phyloP scores from a whole-genome alignment of 2,329 filamentous ascomycete species.

The Xylaria multiplex region DNA sequence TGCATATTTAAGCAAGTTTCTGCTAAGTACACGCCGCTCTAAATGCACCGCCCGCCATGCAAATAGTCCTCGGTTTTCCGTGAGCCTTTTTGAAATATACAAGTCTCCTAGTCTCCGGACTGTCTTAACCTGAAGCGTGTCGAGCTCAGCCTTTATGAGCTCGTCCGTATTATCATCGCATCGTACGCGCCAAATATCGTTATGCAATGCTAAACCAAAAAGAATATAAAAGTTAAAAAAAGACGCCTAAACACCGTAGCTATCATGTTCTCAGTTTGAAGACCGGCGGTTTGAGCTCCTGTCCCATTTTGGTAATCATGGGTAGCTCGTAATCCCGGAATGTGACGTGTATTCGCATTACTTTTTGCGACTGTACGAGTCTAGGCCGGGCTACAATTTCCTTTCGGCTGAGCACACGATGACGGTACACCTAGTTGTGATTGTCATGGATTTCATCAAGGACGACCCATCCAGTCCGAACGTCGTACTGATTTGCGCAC shows the following conservation, averaged over 20 bases:
- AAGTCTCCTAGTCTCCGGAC: neutral
- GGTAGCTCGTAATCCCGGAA: neutral
- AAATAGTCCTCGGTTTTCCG: neutral
- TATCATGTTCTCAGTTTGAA: neutral
- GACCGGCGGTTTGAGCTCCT: neutral
- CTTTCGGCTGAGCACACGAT: neutral
- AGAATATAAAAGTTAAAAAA: neutral
- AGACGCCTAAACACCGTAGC: slow-evolving; percentile 21
- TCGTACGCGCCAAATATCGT: neutral
- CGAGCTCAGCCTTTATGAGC: neutral
- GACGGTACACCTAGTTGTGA: neutral
- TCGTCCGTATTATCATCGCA: slow-evolving; percentile 7
- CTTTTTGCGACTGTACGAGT: neutral
- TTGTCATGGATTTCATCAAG: slow-evolving; percentile 25
- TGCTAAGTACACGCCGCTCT: neutral
- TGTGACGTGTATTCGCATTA: neutral
- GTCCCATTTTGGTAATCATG: neutral
- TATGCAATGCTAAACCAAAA: slow-evolving; percentile 7
- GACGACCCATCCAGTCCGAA: slow-evolving; percentile 45
- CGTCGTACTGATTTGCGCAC: slow-evolving; percentile 56
- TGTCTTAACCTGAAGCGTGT: neutral
- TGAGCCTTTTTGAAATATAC: slow-evolving; percentile 11
- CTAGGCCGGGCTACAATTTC: neutral
- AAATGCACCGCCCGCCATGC: slow-evolving; percentile 13
- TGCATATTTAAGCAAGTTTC: slow-evolving; percentile 6